Evolutionary conservation across 1,284 basidiomycete genomes (phyloP).

Genomic region (Cystobasidium sp.): DNA sequence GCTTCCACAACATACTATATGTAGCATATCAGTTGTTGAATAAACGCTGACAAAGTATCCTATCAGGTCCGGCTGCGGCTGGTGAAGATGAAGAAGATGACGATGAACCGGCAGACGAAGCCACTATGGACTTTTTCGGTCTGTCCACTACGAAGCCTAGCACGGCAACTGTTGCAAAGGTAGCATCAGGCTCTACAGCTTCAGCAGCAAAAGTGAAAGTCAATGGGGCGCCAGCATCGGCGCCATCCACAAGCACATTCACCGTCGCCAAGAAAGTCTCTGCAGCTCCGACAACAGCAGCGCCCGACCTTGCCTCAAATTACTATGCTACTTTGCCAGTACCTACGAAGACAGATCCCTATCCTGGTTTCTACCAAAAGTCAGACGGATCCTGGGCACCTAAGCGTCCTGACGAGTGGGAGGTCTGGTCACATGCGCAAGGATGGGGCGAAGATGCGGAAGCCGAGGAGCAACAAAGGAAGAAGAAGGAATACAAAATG

Average conservation of each 20-base stretch:
- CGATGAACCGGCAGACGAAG: conserved; percentile 15
- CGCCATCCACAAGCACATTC: neutral
- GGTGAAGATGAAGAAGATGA: conserved; percentile 13
- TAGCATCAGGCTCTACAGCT: neutral
- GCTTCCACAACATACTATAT: neutral
- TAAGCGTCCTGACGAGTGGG: conserved; percentile 45
- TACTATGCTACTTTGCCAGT: conserved; percentile 45
- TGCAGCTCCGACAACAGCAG: conserved; percentile 39
- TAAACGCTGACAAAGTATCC: neutral
- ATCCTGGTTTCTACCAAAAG: conserved; percentile 45
- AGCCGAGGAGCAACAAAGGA: conserved; percentile 7
- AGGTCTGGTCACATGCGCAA: conserved; percentile 34
- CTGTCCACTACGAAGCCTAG: conserved; percentile 10
- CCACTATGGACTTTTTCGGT: conserved; percentile 33
- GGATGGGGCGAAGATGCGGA: conserved; percentile 23
- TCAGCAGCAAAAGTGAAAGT: neutral
- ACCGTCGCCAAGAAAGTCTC: conserved; percentile 26
- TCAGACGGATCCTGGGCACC: conserved; percentile 44
- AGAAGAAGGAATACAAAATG: conserved; percentile 31
- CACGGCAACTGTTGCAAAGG: neutral
- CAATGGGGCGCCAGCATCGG: neutral
- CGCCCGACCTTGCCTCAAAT: conserved; percentile 43
- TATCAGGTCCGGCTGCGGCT: conserved; percentile 10
- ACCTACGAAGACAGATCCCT: conserved; percentile 44
- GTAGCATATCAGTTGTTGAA: neutral